These are phyloP conservation scores for Bipolaris oryzae DNA, from an alignment of 2,329 filamentous ascomycete genomes.

Conservation along the genomic window DNA sequence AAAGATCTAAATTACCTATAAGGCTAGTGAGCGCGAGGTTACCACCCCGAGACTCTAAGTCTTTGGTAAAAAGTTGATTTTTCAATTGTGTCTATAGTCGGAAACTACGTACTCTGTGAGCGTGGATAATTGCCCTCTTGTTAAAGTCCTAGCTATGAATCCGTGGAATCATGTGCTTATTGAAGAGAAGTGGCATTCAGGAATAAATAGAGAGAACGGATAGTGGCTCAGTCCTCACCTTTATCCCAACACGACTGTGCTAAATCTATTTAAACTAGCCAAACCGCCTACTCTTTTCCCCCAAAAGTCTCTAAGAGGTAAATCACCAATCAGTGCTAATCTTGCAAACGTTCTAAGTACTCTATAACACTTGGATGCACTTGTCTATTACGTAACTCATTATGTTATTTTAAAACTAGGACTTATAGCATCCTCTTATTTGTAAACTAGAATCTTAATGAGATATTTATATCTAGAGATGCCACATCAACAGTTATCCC, in stretches of 20 bases:
- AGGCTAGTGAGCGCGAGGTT: too few relatives aligned
- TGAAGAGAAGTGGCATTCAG: conserved; percentile 17
- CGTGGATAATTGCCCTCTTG: not conserved
- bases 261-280: not conserved
- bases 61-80: too few relatives aligned
- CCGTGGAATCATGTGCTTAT: conserved; percentile 8
- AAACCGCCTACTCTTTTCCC: not conserved
- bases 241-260: conserved; percentile 2
- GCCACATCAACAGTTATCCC: not conserved
- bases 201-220: conserved; percentile 3
- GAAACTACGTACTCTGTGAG: not conserved
- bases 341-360: not conserved
- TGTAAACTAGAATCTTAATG: not conserved
- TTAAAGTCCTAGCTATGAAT: conserved; percentile 9
- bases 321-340: not conserved
- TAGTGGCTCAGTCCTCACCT: conserved; percentile 15
- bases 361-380: not conserved
- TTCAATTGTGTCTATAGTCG: not conserved
- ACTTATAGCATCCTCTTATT: not conserved
- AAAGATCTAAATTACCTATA: too few relatives aligned
- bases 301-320: not conserved
- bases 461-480: conserved; percentile 9
- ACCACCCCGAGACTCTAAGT: too few relatives aligned
- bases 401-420: conserved; percentile 1
- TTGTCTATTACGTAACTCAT: not conserved